Percentiles rank a stretch among this genome's conserved stretches.
These are phyloP conservation scores for Aureobasidium sp. DNA, from an alignment of 2,329 filamentous ascomycete genomes.

Conservation along the genomic window DNA sequence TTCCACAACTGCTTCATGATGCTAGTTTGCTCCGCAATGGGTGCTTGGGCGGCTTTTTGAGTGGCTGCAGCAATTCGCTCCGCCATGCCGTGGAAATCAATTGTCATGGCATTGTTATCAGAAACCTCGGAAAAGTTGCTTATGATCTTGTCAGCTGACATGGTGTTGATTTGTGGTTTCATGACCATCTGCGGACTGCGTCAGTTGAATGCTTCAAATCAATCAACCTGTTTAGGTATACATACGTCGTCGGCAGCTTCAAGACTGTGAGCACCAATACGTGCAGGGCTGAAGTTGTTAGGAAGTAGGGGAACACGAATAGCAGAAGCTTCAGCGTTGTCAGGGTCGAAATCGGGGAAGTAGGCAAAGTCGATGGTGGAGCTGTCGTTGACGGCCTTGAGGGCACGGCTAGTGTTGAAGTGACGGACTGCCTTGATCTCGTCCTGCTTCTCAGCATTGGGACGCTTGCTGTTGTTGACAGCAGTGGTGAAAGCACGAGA, in stretches of 20 bases:
- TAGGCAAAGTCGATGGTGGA: slow-evolving; percentile 59
- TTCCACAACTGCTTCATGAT: slow-evolving; percentile 39
- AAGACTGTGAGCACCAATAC: slow-evolving; percentile 19
- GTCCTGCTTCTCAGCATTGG: slow-evolving; percentile 24
- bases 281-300: slow-evolving; percentile 20
- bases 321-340: slow-evolving; percentile 24
- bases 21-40: slow-evolving; percentile 36
- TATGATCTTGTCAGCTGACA: slow-evolving; percentile 43
- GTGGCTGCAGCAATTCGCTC: slow-evolving; percentile 39
- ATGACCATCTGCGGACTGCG: slow-evolving; percentile 32
- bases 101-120: slow-evolving; percentile 50
- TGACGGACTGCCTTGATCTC: slow-evolving; percentile 37
- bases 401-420: slow-evolving; percentile 55
- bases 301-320: slow-evolving; percentile 29
- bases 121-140: slow-evolving; percentile 53
- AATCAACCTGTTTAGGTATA: neutral
- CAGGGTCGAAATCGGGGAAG: slow-evolving; percentile 47
- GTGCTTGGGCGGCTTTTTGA: slow-evolving; percentile 26
- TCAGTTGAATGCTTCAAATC: neutral
- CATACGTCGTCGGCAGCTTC: slow-evolving; percentile 22
- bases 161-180: slow-evolving; percentile 49
- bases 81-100: slow-evolving; percentile 51
- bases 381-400: slow-evolving; percentile 50
- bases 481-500: slow-evolving; percentile 50
- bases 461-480: slow-evolving; percentile 40